Conservation (phyloP, 805 yeast genomes). For the Blastobotrys parvus region DNA sequence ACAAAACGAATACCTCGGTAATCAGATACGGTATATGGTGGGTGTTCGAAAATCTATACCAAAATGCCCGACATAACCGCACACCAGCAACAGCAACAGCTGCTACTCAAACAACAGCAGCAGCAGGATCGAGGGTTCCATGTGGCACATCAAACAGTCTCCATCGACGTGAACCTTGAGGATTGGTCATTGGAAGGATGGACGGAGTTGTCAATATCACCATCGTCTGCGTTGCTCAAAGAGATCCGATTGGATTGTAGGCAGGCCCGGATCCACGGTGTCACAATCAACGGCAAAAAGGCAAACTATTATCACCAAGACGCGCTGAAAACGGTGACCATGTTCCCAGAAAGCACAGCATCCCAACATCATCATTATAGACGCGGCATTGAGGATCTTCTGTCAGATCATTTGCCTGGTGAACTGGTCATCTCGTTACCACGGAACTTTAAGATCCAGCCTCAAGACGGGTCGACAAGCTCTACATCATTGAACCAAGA, state of each 20-base stretch:
- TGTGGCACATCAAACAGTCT: constrained; percentile 78
- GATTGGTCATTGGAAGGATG: constrained; percentile 52
- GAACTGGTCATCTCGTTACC: constrained; percentile 61
- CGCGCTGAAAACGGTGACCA: constrained; percentile 31
- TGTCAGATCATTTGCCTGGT: constrained; percentile 48
- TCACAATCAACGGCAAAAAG: constrained; percentile 54
- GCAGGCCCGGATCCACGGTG: constrained; percentile 47
- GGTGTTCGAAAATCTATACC: neutral
- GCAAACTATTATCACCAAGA: constrained; percentile 53
- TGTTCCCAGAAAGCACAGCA: constrained; percentile 24
- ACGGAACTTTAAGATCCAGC: constrained; percentile 50
- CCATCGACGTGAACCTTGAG: constrained; percentile 71
- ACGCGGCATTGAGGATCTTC: constrained; percentile 44
- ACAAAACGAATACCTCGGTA: too few species aligned
- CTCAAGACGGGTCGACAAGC: constrained; percentile 32
- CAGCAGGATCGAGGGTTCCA: constrained; percentile 36
- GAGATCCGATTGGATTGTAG: constrained; percentile 71
- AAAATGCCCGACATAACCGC: neutral
- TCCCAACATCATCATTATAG: constrained; percentile 54
- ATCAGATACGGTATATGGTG: too few species aligned
- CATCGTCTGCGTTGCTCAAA: constrained; percentile 51
- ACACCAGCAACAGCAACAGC: constrained; percentile 1
- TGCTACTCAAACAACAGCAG: neutral
- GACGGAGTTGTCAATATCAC: constrained; percentile 77
- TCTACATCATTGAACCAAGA: constrained; percentile 14